phyloP scores from a whole-genome alignment of 139 green algal species.

The Chlamydomonas sp. region DNA sequence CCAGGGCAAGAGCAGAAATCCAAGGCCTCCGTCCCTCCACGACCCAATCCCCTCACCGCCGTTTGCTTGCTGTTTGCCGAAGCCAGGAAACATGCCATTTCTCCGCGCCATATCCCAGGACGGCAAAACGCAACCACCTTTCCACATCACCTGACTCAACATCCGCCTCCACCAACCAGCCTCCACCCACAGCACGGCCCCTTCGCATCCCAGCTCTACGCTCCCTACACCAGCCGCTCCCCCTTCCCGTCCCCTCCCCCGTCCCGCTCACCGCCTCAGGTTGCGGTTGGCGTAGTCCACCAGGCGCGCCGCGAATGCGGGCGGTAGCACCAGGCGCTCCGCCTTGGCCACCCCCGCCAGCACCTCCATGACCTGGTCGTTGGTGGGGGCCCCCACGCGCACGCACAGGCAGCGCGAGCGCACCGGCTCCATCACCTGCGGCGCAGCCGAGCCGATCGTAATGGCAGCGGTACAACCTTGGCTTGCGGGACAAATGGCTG shows the following conservation, averaged over 20 bases:
- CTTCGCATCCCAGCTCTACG: background rate
- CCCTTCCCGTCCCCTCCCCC: background rate
- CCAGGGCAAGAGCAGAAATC: no score
- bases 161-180: no score
- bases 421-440: conserved; percentile 92
- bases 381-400: conserved; percentile 83
- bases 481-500: no score
- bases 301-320: conserved; percentile 70
- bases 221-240: background rate
- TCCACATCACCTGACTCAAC: no score
- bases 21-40: no score
- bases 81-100: no score
- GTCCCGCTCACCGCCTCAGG: conserved; percentile 64
- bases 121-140: no score
- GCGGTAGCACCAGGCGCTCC: conserved; percentile 82
- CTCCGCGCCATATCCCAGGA: no score
- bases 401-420: conserved; percentile 93
- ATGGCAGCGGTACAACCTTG: background rate
- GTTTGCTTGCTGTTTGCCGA: no score
- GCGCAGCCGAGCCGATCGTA: no score
- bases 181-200: no score
- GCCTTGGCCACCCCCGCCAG: conserved; percentile 77
- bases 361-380: conserved; percentile 71
- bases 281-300: conserved; percentile 77
- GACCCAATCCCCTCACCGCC: no score